phyloP scores from a whole-genome alignment of 441 rosid genomes.

The Theobroma grandiflorum region DNA sequence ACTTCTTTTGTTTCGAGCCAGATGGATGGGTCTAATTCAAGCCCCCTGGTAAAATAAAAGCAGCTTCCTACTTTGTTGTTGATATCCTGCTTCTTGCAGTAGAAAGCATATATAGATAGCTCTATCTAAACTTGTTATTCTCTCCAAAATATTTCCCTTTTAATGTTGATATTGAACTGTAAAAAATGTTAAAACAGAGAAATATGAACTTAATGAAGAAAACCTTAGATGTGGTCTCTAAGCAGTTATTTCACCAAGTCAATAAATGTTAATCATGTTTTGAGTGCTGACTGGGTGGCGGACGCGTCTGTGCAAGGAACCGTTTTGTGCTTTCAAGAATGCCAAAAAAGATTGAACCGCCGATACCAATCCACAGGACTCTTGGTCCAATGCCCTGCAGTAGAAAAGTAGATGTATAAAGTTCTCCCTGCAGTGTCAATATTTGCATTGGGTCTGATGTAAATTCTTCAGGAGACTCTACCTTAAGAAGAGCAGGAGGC shows the following conservation, averaged over 20 bases:
- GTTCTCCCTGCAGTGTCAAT: background rate
- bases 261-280: conserved; percentile 40
- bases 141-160: background rate
- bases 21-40: too few relatives aligned
- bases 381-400: conserved; percentile 78
- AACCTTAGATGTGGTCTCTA: conserved; percentile 11
- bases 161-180: background rate
- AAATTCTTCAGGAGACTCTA: conserved; percentile 24
- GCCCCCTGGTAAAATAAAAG: too few relatives aligned
- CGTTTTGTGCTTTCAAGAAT: conserved; percentile 75
- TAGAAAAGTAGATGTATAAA: background rate
- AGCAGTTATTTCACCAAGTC: background rate
- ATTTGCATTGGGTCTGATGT: background rate
- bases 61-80: too few relatives aligned
- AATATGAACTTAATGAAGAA: conserved; percentile 3
- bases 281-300: conserved; percentile 37
- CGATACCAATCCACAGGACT: conserved; percentile 82
- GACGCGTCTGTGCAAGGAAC: conserved; percentile 60
- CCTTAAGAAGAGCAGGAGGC: conserved; percentile 87
- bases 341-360: conserved; percentile 78
- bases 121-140: too few relatives aligned
- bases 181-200: conserved; percentile 14
- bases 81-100: too few relatives aligned
- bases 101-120: too few relatives aligned
- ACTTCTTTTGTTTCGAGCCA: too few relatives aligned